These are phyloP conservation scores for Iberis pinnata DNA, from an alignment of 345 rosid species.

Conservation along the genomic window DNA sequence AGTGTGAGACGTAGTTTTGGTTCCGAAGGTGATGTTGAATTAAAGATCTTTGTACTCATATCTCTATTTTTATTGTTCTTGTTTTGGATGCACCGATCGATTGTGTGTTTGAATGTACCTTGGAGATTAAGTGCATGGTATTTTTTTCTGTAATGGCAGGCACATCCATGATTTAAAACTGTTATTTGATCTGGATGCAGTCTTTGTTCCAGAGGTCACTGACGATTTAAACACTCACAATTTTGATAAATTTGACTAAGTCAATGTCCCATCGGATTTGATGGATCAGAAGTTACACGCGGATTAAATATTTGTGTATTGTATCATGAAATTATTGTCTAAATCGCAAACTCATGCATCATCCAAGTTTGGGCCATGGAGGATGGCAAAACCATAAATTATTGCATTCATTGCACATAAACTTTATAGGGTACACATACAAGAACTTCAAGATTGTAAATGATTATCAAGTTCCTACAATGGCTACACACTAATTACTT, in stretches of 20 bases:
- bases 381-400: conserved; percentile 69
- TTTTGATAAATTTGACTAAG: conserved; percentile 95
- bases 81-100: neutral
- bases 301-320: neutral
- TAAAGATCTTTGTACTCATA: conserved; percentile 50
- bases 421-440: conserved; percentile 84
- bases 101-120: neutral
- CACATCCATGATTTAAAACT: conserved; percentile 73
- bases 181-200: conserved; percentile 82
- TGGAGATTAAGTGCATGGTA: neutral
- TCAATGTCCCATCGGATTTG: too few species aligned
- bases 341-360: conserved; percentile 38
- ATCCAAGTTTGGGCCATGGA: conserved; percentile 73
- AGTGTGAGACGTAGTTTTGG: conserved; percentile 88
- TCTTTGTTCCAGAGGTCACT: conserved; percentile 85
- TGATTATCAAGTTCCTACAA: conserved; percentile 86
- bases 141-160: conserved; percentile 41
- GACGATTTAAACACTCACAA: conserved; percentile 96
- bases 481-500: conserved; percentile 39
- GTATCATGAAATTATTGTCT: too few species aligned
- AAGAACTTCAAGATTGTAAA: conserved; percentile 86
- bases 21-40: conserved; percentile 77
- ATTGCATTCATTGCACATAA: conserved; percentile 72
- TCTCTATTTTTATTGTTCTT: neutral
- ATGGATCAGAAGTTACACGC: too few species aligned